Base-by-base conservation (phyloP, 2,329 filamentous ascomycete species). In the Colletotrichum navitas region DNA sequence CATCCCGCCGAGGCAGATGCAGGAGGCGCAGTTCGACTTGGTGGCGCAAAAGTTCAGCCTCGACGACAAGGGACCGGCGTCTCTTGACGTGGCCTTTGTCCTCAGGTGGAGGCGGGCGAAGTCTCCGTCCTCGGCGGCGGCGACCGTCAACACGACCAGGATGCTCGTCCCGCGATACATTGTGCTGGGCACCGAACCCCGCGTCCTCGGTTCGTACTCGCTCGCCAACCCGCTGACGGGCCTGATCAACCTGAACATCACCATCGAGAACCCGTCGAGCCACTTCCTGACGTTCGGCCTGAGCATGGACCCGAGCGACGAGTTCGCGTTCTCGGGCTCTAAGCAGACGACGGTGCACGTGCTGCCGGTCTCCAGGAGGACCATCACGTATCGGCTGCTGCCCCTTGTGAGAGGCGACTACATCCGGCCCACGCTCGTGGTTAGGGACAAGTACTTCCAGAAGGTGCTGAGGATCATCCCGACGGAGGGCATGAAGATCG, bases 261-360 rank as follows among this genome's bases (percentile, higher is more conserved):
- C 90, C 4, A 90, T 99, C 68, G 96, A 99, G 82, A 99, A 99
- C 79, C 93, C 95, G 0, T 98, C 95, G 0, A 92, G 91, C 79
- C 96, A 99, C 80, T 97, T 97, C 81, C 88, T 99, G 61, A 97
- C 95, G 0, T 99, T 99, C 82, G 94, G 93, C 39, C 81, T 98
- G 60, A 90, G 87, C 34, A 97, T 99, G 94, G 95, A 99, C 76
- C 93, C 94, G 3, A 95, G 90, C 79, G 94, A 97, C 74, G 89
- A 94, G 64, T 98, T 98, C 81, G 95, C 94, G 0, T 98, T 99
- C 81, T 94, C 93, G 10, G 96, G 96, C 0, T 86, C 93, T 2
- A 98, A 98, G 83, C 87, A 92, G 74, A 91, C 90, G 16, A 92
- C 92, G 1, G 76, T 98, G 63, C 94, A 96, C 77, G 83, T 98